A percentile compares a stretch with the other conserved stretches of the same genome.
Evolutionary conservation across 176 grass and related monocot species (phyloP).

Genomic region (Musa schizocarpa): DNA sequence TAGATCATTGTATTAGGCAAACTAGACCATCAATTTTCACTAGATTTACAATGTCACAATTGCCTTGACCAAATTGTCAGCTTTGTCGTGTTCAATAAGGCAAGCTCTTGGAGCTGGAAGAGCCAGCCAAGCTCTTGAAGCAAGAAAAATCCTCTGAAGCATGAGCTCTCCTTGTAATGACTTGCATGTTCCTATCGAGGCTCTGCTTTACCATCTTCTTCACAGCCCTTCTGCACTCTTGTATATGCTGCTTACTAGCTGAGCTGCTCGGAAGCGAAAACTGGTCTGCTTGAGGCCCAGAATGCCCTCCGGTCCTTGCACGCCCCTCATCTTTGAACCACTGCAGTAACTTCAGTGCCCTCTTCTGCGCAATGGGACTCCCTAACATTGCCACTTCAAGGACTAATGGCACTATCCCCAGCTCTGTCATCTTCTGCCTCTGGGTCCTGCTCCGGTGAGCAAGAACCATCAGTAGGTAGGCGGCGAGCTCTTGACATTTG

Average conservation of each 20-base stretch:
- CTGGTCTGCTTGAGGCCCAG: slow-evolving; percentile 36
- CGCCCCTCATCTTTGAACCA: slow-evolving; percentile 60
- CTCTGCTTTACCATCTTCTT: slow-evolving; percentile 70
- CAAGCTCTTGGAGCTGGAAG: slow-evolving; percentile 88
- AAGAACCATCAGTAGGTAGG: slow-evolving; percentile 69
- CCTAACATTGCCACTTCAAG: slow-evolving; percentile 58
- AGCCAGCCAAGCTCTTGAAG: slow-evolving; percentile 36
- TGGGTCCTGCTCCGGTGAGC: slow-evolving; percentile 31
- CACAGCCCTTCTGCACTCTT: slow-evolving; percentile 30
- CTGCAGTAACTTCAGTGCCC: slow-evolving; percentile 62
- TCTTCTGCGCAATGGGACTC: slow-evolving; percentile 41
- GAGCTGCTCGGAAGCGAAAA: neutral
- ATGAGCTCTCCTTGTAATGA: slow-evolving; percentile 45
- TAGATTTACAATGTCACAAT: neutral
- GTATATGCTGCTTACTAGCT: neutral
- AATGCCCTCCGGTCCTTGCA: slow-evolving; percentile 35
- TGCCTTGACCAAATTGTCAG: neutral
- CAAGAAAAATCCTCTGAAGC: slow-evolving; percentile 39
- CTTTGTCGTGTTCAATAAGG: slow-evolving; percentile 32
- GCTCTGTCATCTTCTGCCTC: slow-evolving; percentile 26
- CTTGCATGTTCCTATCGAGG: slow-evolving; percentile 63
- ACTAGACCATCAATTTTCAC: neutral
- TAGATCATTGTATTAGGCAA: no score
- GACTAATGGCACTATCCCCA: slow-evolving; percentile 52
- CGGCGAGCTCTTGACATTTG: slow-evolving; percentile 56